Evolutionary conservation across 305 asterid species (phyloP), one percentile per base, ranked within the genome.

Genomic region (Fraxinus dipetala): DNA sequence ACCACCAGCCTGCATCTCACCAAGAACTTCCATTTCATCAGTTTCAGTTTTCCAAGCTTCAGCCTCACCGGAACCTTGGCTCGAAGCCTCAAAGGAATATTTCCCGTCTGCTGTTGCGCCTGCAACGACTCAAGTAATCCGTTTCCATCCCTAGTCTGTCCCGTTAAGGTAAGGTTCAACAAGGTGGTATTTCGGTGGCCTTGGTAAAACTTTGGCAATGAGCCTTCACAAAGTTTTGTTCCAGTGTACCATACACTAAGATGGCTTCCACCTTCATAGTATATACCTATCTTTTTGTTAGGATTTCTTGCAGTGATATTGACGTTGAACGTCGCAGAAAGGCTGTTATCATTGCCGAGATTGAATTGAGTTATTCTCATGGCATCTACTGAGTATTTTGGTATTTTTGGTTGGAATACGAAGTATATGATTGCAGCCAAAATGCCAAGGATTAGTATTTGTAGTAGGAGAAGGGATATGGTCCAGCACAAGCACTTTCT

Each of bases 141-240:
- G 54, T 85, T 5, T 0, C 90, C 98, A 34, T 94, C 88, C 72
- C 32, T 77, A 10, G 95, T 92, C 75, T 92, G 94, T 26, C 99
- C 99, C 13, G 90, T 81, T 85, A 96, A 88, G 3, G 6, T 45
- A 26, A 96, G 78, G 85, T 87, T 85, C 36, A 96, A 88, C 78
- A 81, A 7, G 3, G 98, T 96, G 24, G 98, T 91, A 87, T 94
- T 94, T 54, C 93, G 89, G 89, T 96, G 99, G 26, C 98, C 99
- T 83, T 96, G 99, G 81, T 94, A 96, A 18, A 96, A 96, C 85
- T 80, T 88, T 0, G 98, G 98, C 87, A 96, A 74, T 6, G 97
- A 88, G 3, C 99, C 99, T 82, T 93, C 92, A 38, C 98, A 89
- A 0, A 96, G 95, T 13, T 85, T 80, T 0, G 88, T 89, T 9